Evolutionary conservation across 1,284 basidiomycete species (phyloP).

Genomic region (Cutaneotrichosporon cavernicola): DNA sequence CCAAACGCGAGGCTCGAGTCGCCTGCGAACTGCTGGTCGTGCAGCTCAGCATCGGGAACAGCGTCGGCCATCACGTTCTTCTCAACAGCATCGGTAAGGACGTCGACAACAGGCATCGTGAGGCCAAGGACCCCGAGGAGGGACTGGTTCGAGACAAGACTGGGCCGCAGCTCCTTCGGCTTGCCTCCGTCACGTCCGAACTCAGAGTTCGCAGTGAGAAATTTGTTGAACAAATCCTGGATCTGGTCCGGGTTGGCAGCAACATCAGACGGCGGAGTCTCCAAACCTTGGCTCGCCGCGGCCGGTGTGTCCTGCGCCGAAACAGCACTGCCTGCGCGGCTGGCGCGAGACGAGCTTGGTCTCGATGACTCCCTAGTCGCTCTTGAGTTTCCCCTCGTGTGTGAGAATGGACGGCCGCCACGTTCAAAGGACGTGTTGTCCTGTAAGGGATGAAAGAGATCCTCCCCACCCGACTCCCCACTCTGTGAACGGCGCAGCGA

Average conservation of each 20-base stretch:
- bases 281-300: neutral
- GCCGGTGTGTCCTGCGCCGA: neutral
- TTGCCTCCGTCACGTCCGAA: neutral
- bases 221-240: constrained; percentile 11
- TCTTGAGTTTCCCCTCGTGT: neutral
- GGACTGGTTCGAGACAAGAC: neutral
- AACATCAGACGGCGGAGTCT: neutral
- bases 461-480: neutral
- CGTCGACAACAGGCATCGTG: neutral
- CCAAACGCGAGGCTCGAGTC: constrained; percentile 8
- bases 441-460: constrained; percentile 1
- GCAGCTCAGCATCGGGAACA: neutral
- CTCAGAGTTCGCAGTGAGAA: constrained; percentile 15
- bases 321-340: neutral
- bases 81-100: neutral
- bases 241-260: neutral
- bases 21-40: constrained; percentile 6
- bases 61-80: neutral
- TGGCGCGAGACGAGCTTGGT: constrained; percentile 8
- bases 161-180: neutral
- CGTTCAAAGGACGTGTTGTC: constrained; percentile 37
- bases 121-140: neutral
- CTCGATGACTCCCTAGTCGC: neutral
- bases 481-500: neutral
- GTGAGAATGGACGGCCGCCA: neutral